A percentile compares a stretch with the other conserved stretches of the same genome.
Conservation (phyloP, 2,329 filamentous ascomycete species). For the Sporothrix dimorphospora region DNA sequence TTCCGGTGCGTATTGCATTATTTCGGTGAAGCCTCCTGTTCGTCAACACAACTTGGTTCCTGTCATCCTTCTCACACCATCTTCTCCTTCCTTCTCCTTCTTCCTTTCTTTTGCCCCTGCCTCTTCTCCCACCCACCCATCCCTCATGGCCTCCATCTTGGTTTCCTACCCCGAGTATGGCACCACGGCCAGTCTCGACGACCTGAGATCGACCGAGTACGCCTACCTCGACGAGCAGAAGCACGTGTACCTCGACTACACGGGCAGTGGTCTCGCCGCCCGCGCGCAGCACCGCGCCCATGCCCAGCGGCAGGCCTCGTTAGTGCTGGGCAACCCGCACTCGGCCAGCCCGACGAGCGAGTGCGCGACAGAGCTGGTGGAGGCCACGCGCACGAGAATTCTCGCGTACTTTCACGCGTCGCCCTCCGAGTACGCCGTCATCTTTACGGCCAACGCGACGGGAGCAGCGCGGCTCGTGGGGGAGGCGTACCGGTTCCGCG, state of each 20-base stretch:
- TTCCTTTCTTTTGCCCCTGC: too few relatives aligned
- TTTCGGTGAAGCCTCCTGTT: background rate
- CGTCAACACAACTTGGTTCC: background rate
- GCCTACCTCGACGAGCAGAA: slow-evolving; percentile 44
- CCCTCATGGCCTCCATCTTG: slow-evolving; percentile 31
- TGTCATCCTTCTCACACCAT: slow-evolving; percentile 1
- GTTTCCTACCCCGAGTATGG: slow-evolving; percentile 43
- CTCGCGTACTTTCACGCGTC: slow-evolving; percentile 43
- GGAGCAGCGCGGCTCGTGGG: slow-evolving; percentile 46
- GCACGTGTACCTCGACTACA: slow-evolving; percentile 49
- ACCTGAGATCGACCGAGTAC: slow-evolving; percentile 42
- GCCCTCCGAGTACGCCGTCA: slow-evolving; percentile 44
- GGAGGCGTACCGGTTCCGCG: slow-evolving; percentile 45
- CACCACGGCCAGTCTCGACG: slow-evolving; percentile 40
- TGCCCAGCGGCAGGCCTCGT: slow-evolving; percentile 38
- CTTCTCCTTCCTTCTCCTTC: background rate
- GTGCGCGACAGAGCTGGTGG: slow-evolving; percentile 42
- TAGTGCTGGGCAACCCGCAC: slow-evolving; percentile 47
- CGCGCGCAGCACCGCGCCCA: slow-evolving; percentile 42
- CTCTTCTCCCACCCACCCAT: background rate
- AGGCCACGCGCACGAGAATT: slow-evolving; percentile 40
- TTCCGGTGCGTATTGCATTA: background rate
- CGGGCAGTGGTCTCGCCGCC: slow-evolving; percentile 45
- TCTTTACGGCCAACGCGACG: slow-evolving; percentile 48
- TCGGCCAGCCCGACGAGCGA: slow-evolving; percentile 45